Evolutionary conservation across 257 asterid species (phyloP).

Genomic region (Scutellaria barbata): DNA sequence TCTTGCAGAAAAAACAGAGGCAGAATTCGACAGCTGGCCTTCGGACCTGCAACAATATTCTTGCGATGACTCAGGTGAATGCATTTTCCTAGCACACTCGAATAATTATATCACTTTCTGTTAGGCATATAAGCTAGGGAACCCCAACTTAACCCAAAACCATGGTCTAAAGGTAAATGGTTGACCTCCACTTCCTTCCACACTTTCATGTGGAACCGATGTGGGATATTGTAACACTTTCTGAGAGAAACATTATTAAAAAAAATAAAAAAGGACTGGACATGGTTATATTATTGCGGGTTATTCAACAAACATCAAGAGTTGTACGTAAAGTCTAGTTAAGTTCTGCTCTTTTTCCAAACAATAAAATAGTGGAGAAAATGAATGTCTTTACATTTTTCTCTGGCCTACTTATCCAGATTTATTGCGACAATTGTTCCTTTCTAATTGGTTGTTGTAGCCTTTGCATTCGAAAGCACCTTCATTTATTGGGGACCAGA

Average conservation of each 20-base stretch:
- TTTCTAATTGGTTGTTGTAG: conserved; percentile 43
- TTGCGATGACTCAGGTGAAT: conserved; percentile 78
- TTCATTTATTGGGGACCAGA: conserved; percentile 80
- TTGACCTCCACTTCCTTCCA: too few relatives aligned
- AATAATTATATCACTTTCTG: too few relatives aligned
- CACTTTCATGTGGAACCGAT: too few relatives aligned
- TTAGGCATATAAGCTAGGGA: too few relatives aligned
- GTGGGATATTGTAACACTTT: not conserved
- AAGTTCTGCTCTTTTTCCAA: not conserved
- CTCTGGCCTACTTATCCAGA: not conserved
- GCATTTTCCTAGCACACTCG: conserved; percentile 18
- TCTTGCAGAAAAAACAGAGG: conserved; percentile 81
- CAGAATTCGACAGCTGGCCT: conserved; percentile 83
- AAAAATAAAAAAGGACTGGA: not conserved
- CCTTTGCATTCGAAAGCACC: conserved; percentile 89
- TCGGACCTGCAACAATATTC: conserved; percentile 81
- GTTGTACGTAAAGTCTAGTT: not conserved
- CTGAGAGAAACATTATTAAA: not conserved
- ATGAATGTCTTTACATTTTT: not conserved
- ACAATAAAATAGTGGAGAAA: not conserved
- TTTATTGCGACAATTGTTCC: conserved; percentile 3
- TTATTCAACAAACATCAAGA: not conserved
- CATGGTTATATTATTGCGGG: not conserved
- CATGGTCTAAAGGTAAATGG: too few relatives aligned
- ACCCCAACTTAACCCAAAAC: too few relatives aligned